phyloP scores from a whole-genome alignment of 805 yeast species.

The Candida verbasci region DNA sequence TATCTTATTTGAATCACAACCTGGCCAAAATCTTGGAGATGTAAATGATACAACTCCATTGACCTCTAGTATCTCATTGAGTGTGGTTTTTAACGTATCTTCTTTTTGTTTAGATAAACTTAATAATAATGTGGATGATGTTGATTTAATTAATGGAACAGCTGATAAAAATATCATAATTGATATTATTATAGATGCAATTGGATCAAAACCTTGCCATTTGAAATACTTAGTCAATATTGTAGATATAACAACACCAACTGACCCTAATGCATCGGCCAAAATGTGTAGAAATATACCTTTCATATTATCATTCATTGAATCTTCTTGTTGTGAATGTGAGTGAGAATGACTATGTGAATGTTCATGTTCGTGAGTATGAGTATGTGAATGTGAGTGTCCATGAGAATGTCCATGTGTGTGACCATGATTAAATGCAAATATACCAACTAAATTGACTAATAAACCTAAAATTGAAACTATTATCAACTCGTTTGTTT shows the following conservation, averaged over 20 bases:
- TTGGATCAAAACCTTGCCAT: constrained; percentile 83
- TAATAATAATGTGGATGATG: constrained; percentile 69
- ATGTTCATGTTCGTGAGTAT: constrained; percentile 23
- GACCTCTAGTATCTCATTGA: constrained; percentile 63
- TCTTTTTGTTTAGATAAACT: constrained; percentile 60
- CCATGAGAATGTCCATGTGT: constrained; percentile 37
- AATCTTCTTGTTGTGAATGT: constrained; percentile 12
- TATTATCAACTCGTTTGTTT: constrained; percentile 76
- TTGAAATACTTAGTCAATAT: constrained; percentile 60
- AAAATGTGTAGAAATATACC: constrained; percentile 91
- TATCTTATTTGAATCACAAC: constrained; percentile 14
- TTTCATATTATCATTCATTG: constrained; percentile 67
- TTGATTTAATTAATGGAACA: constrained; percentile 74
- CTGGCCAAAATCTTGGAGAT: constrained; percentile 90
- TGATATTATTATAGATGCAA: constrained; percentile 87
- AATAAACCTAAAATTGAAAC: constrained; percentile 81
- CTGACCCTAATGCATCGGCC: constrained; percentile 96
- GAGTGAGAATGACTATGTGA: constrained; percentile 13
- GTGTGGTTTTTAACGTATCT: constrained; percentile 53
- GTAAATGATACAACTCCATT: constrained; percentile 84
- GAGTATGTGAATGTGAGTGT: constrained; percentile 31
- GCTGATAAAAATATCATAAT: constrained; percentile 75
- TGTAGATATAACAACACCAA: constrained; percentile 93
- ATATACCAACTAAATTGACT: constrained; percentile 88
- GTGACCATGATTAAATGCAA: constrained; percentile 78